Conservation (phyloP, 306 rosid species). For the Dalbergia cochinchinensis region DNA sequence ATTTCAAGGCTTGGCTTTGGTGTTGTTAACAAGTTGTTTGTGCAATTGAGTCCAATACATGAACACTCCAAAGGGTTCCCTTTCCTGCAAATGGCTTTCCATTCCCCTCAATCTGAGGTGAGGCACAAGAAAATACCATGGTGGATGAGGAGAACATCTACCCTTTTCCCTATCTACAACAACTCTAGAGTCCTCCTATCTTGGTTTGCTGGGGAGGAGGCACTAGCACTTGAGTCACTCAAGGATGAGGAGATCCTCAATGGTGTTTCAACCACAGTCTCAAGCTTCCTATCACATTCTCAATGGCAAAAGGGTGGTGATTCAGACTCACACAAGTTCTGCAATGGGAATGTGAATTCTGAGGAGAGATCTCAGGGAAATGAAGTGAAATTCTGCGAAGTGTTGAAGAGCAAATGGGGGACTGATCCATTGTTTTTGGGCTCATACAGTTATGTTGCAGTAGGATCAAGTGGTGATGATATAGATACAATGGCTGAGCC, state of each 20-base stretch:
- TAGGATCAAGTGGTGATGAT: constrained; percentile 92
- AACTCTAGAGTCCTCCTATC: constrained; percentile 75
- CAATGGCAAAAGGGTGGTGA: constrained; percentile 34
- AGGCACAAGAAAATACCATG: constrained; percentile 77
- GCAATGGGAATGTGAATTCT: constrained; percentile 58
- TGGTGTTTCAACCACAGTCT: constrained; percentile 75
- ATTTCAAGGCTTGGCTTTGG: constrained; percentile 96
- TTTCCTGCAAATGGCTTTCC: constrained; percentile 77
- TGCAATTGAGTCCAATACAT: constrained; percentile 62
- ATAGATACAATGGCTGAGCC: constrained; percentile 91
- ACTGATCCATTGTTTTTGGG: constrained; percentile 88
- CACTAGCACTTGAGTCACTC: constrained; percentile 78
- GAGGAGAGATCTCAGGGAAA: constrained; percentile 41
- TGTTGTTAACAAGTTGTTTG: constrained; percentile 91
- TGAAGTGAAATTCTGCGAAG: constrained; percentile 62
- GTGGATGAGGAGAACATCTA: constrained; percentile 95
- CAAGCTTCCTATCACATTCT: constrained; percentile 56
- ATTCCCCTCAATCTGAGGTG: constrained; percentile 64
- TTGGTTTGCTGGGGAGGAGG: constrained; percentile 96
- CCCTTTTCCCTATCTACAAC: constrained; percentile 74
- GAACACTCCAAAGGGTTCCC: constrained; percentile 60
- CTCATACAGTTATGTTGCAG: constrained; percentile 84
- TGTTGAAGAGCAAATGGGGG: constrained; percentile 84
- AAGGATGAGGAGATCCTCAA: constrained; percentile 71
- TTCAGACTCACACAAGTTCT: constrained; percentile 43